A percentile compares a stretch with the other conserved stretches of the same genome.
Conservation (phyloP, 2,329 filamentous ascomycete genomes). For the Trichoderma atrobrunneum region DNA sequence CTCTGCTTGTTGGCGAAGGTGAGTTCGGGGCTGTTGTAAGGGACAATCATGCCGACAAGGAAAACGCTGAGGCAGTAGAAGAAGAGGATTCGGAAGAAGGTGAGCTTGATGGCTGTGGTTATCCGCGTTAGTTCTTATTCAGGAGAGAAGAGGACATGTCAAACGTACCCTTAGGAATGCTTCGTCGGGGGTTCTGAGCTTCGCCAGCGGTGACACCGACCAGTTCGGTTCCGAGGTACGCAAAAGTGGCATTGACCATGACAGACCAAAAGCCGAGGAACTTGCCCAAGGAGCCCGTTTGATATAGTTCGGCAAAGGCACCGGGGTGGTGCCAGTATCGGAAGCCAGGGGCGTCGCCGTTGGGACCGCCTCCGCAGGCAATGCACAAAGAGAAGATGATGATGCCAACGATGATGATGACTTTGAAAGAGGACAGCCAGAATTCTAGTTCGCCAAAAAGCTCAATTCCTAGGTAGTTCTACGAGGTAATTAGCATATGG, state of each 20-base stretch:
- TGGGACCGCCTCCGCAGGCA: constrained; percentile 62
- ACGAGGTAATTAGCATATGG: background rate
- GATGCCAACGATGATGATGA: constrained; percentile 62
- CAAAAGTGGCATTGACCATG: constrained; percentile 74
- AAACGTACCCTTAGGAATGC: constrained; percentile 56
- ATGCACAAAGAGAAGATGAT: constrained; percentile 65
- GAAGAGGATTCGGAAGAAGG: constrained; percentile 77
- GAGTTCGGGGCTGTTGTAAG: constrained; percentile 63
- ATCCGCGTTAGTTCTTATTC: background rate
- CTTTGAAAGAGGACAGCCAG: constrained; percentile 65
- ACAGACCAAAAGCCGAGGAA: constrained; percentile 67
- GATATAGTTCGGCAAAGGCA: constrained; percentile 34
- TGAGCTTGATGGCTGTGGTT: constrained; percentile 66
- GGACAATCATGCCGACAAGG: constrained; percentile 72
- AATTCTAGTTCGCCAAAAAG: constrained; percentile 67
- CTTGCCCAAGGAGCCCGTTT: constrained; percentile 38
- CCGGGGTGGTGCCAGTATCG: constrained; percentile 64
- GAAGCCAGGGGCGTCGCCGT: constrained; percentile 61
- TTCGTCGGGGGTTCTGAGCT: constrained; percentile 74
- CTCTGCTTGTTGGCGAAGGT: constrained; percentile 51
- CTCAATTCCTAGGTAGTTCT: constrained; percentile 61
- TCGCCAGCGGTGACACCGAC: constrained; percentile 77
- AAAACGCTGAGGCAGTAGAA: constrained; percentile 76
- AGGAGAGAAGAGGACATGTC: background rate
- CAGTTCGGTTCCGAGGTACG: constrained; percentile 73